Base-by-base conservation (phyloP, 2,329 filamentous ascomycete genomes). In the Aspergillus melleus region DNA sequence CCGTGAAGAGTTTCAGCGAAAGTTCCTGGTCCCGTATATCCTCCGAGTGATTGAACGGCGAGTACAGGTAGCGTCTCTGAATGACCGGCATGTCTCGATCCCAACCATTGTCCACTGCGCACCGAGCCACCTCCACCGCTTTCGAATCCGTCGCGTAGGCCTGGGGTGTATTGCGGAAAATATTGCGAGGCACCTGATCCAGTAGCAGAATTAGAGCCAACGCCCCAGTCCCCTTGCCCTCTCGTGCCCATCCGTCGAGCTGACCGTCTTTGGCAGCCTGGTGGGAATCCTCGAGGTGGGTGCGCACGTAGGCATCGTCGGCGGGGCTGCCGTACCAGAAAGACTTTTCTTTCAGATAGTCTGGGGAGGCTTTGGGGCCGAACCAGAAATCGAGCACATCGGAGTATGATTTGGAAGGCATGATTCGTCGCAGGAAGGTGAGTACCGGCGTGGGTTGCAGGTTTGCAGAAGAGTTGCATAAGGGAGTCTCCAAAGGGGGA, bases 171-270 rank as follows among this genome's bases (percentile, higher is more conserved):
- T 69, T 68, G 12, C 75, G 70, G 59, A 72, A 76, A 50, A 77
- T 65, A 49, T 77, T 77, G 4, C 75, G 70, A 10, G 75, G 71
- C 50, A 77, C 74, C 61, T 77, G 74, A 61, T 77, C 74, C 6
- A 77, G 70, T 1, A 77, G 70, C n/a, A 78, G 64, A 42, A 77
- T 69, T 12, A 76, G 64, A 8, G 75, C 74, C 22, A 76, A 65
- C 8, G 70, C 68, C 6, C 74, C 71, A 56, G 67, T 19, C 55
- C 69, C 49, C 10, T 61, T 11, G 16, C 61, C 56, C 8, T 39
- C 62, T 52, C 65, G 11, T 16, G 42, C 61, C 66, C 64, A 68
- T 10, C 30, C 11, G 36, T 72, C 66, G 1, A 70, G 61, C 3
- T 57, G 32, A 49, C 65, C 60, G 16, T 59, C 53, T 36, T 64